Evolutionary conservation across 179 eudicot species (phyloP), one percentile per base, ranked within the genome.

Genomic region (Silene noctiflora): DNA sequence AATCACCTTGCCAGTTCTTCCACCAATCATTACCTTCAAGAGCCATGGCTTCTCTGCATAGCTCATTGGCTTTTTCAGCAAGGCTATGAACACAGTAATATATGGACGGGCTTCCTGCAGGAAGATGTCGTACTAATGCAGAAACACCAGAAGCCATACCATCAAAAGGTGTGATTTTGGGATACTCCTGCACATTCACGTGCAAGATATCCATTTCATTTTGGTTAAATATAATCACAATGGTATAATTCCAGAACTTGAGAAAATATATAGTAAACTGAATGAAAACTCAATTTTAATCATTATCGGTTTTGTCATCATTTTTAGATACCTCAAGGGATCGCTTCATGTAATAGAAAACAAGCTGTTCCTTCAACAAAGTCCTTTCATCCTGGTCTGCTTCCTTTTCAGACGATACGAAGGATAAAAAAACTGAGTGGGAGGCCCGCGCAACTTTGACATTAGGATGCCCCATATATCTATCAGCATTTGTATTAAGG

Each of bases 111-210:
- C 97, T 88, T 82, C 97, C 98, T 25, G 97, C 96, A 67, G 96
- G 97, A 85, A 95, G 98, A 85, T 95, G 83, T 24, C 90, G 87
- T 81, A 95, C 97, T 79, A 93, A 71, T 24, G 96, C 94, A 78
- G 85, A 90, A 73, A 93, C 92, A 72, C 99, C 99, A 76, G 97
- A 87, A 84, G 91, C 96, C 86, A 95, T 77, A 75, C 96, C 98
- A 67, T 95, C 99, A 79, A 93, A 89, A 25, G 98, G 98, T 13
- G 99, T 93, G 70, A 81, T 78, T 75, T 86, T 93, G 10, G 98
- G 97, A 83, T 88, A 95, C 48, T 86, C 90, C 98, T 95, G 72
- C 25, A 67, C 16, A 46, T 75, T 21, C 12, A 63, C 10, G 31
- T 6, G 69, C 21, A 69, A 46, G 44, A 68, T 21, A 51, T 14